These are phyloP conservation scores for Crithidia fasciculata DNA, from an alignment of 208 protist species.

Conservation along the genomic window DNA sequence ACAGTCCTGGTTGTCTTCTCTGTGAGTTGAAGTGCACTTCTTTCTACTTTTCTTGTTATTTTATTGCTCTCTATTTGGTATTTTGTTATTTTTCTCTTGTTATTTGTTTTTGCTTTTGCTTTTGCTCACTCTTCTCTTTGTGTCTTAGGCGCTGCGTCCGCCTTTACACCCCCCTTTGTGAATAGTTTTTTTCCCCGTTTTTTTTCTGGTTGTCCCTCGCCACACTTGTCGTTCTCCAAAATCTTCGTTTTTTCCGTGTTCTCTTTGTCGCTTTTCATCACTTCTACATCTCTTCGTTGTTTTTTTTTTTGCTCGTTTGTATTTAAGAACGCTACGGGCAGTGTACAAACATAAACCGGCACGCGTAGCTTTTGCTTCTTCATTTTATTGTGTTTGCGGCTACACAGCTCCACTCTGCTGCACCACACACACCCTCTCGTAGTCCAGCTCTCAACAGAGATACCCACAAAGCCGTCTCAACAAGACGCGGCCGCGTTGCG, in stretches of 20 bases:
- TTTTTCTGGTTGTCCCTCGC: background rate
- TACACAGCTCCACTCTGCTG: background rate
- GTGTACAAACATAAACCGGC: too few species aligned
- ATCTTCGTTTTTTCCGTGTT: background rate
- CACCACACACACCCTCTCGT: background rate
- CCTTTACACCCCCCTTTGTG: background rate
- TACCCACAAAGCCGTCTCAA: background rate
- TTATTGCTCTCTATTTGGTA: background rate
- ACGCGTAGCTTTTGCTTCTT: background rate
- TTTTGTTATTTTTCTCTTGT: background rate
- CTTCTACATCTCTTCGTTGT: background rate
- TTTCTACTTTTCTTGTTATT: background rate
- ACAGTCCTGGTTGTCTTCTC: background rate
- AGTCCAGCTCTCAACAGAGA: too few species aligned
- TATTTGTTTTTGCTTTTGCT: slow-evolving; percentile 18
- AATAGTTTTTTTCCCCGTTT: background rate
- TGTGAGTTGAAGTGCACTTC: background rate
- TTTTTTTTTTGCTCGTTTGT: background rate
- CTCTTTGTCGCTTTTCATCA: background rate
- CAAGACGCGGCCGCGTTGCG: background rate
- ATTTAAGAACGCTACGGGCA: too few species aligned
- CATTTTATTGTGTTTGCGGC: background rate
- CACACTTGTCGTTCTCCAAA: too few species aligned
- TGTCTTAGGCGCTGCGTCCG: slow-evolving; percentile 11
- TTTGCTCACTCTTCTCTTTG: slow-evolving; percentile 12